Percentiles rank a stretch among this genome's conserved stretches.
phyloP scores from a whole-genome alignment of 306 rosid genomes.

The Begonia loranthoides region DNA sequence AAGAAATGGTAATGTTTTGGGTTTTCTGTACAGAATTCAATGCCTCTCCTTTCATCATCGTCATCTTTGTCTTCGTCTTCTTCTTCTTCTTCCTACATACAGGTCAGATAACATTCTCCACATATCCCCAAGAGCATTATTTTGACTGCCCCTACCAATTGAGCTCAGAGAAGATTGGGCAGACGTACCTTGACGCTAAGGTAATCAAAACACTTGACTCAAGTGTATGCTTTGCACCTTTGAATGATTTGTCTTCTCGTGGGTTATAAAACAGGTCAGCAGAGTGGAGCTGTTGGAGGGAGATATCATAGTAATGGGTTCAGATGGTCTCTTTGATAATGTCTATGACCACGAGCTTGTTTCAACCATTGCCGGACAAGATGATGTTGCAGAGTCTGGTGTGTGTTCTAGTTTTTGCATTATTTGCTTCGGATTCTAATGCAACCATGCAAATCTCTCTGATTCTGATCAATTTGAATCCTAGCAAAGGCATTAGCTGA shows the following conservation, averaged over 20 bases:
- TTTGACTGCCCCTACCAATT: constrained; percentile 89
- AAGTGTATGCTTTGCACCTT: too few relatives aligned
- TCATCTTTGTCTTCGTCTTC: neutral
- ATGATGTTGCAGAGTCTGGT: constrained; percentile 66
- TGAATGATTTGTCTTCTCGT: too few relatives aligned
- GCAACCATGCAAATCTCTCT: constrained; percentile 2
- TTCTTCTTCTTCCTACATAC: constrained; percentile 11
- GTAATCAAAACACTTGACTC: constrained; percentile 17
- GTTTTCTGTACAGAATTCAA: neutral
- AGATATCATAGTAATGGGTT: constrained; percentile 71
- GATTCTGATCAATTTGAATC: constrained; percentile 16
- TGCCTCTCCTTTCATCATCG: neutral
- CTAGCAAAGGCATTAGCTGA: constrained; percentile 91
- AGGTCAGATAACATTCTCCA: constrained; percentile 57
- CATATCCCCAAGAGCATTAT: constrained; percentile 86
- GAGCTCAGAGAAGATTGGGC: constrained; percentile 71
- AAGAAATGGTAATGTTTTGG: constrained; percentile 39
- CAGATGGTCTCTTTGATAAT: constrained; percentile 77
- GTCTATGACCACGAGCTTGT: constrained; percentile 63
- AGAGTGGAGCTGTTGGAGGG: constrained; percentile 51
- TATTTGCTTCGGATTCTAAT: neutral
- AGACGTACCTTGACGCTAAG: constrained; percentile 80
- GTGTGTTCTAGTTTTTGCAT: constrained; percentile 15
- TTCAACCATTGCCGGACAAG: constrained; percentile 23
- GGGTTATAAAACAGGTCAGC: constrained; percentile 34